Base-by-base conservation (phyloP, 352 stramenopile species). In the Phytophthora crassamura region DNA sequence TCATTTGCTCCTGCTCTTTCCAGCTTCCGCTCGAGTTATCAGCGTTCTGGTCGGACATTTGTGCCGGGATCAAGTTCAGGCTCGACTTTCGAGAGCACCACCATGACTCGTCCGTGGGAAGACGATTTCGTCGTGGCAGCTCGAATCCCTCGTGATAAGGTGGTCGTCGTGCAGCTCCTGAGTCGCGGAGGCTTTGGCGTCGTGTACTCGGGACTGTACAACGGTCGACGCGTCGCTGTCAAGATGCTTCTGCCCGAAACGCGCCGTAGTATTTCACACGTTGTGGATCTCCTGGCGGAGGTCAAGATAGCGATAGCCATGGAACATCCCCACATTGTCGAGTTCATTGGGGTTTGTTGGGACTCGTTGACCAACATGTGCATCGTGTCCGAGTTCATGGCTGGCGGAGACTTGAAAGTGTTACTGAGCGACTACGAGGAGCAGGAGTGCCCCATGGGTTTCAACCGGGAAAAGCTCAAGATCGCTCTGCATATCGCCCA, bases 261-360 rank as follows among this genome's bases (percentile, higher is more conserved):
- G 9, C 58, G 62, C 14, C 67, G 67, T 7, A 77, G 56, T 50
- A 59, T 80, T 10, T 42, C 52, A 0, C 49, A 79, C 1, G 69
- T 80, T 22, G 45, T 70, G 5, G 64, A 64, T 10, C 73, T 90
- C 16, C 39, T 85, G 33, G 57, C 64, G 1, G 78, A 90, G 55
- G 71, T 78, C 7, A 81, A 79, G 40, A 57, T 90, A 41, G 77
- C 83, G 73, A 64, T 68, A 5, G 42, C 47, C 1, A 67, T 90
- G 28, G 68, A 87, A 8, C 77, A 86, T 42, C 35, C 57, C 7
- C 63, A 73, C 36, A 81, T 90, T 41, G 75, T 88, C 4, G 36
- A 61, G 30, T 88, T 87, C 30, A 62, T 88, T 10, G 77, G 72
- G 7, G 79, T 88, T 4, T 67, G 68, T 18, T 90, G 82, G 82